Evolutionary conservation across 1,284 basidiomycete genomes (phyloP).

Genomic region (Athelia sp.): DNA sequence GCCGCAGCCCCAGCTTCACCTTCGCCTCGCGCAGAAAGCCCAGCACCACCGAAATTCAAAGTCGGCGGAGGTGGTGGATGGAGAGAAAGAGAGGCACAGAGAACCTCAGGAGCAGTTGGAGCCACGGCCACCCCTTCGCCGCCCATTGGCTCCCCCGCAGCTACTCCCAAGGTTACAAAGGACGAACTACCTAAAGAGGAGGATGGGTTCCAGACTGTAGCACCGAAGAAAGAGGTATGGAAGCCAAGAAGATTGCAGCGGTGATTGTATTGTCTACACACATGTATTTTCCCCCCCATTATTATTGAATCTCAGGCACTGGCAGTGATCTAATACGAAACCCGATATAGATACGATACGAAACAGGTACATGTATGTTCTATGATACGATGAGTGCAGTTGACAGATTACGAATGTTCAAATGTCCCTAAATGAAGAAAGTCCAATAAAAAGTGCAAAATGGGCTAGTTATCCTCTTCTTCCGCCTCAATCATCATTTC

Average conservation of each 20-base stretch:
- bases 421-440: neutral
- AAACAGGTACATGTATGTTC: constrained; percentile 14
- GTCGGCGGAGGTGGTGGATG: constrained; percentile 40
- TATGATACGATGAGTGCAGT: constrained; percentile 5
- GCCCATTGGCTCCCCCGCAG: constrained; percentile 32
- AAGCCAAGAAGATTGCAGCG: constrained; percentile 28
- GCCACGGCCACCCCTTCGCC: constrained; percentile 23
- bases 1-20: constrained; percentile 23
- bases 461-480: constrained; percentile 35
- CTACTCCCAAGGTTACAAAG: constrained; percentile 26
- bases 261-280: neutral
- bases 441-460: constrained; percentile 3
- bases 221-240: constrained; percentile 39
- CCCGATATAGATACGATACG: constrained; percentile 7
- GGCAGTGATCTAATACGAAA: neutral
- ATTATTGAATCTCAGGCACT: neutral
- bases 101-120: constrained; percentile 20
- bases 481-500: constrained; percentile 56
- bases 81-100: constrained; percentile 51
- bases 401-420: too few species aligned
- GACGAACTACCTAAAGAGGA: constrained; percentile 47
- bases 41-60: constrained; percentile 27
- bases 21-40: constrained; percentile 40
- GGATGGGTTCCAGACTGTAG: constrained; percentile 70
- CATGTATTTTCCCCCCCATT: neutral